These are phyloP conservation scores for Fraxinus dipetala DNA, from an alignment of 305 asterid species.

Conservation along the genomic window DNA sequence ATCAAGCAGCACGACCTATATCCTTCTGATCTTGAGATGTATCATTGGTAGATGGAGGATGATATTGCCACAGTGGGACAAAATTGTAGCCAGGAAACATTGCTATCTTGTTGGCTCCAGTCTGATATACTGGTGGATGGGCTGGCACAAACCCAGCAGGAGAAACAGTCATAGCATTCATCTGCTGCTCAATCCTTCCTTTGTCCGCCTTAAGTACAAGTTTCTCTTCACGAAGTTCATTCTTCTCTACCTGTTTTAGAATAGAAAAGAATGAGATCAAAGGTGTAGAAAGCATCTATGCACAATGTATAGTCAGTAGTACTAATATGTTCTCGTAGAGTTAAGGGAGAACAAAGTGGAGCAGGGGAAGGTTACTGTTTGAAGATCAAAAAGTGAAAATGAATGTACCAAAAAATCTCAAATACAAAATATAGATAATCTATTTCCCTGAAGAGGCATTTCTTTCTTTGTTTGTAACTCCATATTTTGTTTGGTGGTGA, in stretches of 20 bases:
- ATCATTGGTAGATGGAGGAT: slow-evolving; percentile 38
- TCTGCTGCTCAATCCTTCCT: slow-evolving; percentile 43
- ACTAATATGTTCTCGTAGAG: not conserved
- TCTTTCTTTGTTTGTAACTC: not conserved
- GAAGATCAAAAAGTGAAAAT: not conserved
- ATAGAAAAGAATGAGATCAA: not conserved
- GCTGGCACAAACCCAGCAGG: slow-evolving; percentile 39
- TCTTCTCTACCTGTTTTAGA: slow-evolving; percentile 39
- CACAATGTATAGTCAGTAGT: not conserved
- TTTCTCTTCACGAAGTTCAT: slow-evolving; percentile 49
- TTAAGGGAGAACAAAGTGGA: not conserved
- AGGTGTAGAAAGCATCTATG: not conserved
- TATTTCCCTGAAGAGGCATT: not conserved
- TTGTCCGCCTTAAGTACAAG: slow-evolving; percentile 35
- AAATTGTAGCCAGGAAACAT: slow-evolving; percentile 38
- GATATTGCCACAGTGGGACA: slow-evolving; percentile 48
- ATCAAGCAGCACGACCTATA: slow-evolving; percentile 48
- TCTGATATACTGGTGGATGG: slow-evolving; percentile 37
- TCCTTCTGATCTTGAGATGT: slow-evolving; percentile 46
- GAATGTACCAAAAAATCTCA: no score
- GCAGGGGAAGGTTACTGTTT: not conserved
- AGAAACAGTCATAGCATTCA: slow-evolving; percentile 28
- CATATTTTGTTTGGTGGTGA: no score
- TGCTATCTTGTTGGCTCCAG: slow-evolving; percentile 38
- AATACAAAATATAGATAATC: not conserved